Percentiles rank a stretch among this genome's conserved stretches.
phyloP scores from a whole-genome alignment of 805 yeast species.

The Candida taoyuanica region DNA sequence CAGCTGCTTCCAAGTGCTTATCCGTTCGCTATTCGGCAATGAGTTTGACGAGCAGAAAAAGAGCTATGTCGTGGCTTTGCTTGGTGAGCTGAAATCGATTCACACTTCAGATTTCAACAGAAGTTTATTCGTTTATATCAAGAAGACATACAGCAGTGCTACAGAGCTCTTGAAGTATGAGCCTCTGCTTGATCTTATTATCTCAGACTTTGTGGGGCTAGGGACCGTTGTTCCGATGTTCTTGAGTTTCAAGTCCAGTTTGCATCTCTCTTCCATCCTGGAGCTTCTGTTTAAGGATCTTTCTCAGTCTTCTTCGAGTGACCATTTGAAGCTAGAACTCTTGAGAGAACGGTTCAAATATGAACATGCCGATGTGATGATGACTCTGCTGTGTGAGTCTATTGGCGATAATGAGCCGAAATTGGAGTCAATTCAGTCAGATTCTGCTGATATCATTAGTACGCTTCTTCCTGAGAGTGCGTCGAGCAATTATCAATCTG shows the following conservation, averaged over 20 bases:
- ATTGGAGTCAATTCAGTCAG: constrained; percentile 21
- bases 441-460: constrained; percentile 23
- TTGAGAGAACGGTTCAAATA: constrained; percentile 21
- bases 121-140: constrained; percentile 24
- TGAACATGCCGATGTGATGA: constrained; percentile 15
- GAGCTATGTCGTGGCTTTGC: constrained; percentile 13
- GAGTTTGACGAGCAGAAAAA: constrained; percentile 7
- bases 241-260: constrained; percentile 20
- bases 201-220: constrained; percentile 34
- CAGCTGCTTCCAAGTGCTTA: constrained; percentile 20
- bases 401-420: constrained; percentile 13
- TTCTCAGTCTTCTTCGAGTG: constrained; percentile 11
- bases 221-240: constrained; percentile 32
- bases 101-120: constrained; percentile 26
- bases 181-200: constrained; percentile 33
- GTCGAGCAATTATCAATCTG: constrained; percentile 11
- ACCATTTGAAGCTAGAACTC: constrained; percentile 20
- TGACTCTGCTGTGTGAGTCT: constrained; percentile 16
- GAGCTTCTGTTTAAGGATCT: constrained; percentile 24
- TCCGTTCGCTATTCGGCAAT: constrained; percentile 19
- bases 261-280: constrained; percentile 16
- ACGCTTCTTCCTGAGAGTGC: constrained; percentile 19
- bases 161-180: constrained; percentile 34
- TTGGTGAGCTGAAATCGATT: constrained; percentile 21
- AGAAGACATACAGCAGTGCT: constrained; percentile 23